These are phyloP conservation scores for Dovyalis caffra DNA, from an alignment of 345 rosid species.

Conservation along the genomic window DNA sequence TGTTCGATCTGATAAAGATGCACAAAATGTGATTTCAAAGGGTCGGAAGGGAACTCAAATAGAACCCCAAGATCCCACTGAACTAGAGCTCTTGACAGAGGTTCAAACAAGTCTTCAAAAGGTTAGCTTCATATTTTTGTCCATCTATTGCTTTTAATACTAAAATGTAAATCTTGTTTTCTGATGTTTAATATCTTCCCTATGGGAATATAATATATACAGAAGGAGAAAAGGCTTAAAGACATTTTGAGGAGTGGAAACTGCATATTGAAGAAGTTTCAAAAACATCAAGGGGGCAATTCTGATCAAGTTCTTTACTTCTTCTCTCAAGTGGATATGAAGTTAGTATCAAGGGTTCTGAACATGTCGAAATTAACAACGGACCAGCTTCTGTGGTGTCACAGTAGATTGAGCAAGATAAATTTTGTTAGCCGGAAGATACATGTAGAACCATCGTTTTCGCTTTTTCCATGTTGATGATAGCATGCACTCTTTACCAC, in stretches of 20 bases:
- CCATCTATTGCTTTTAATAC: background rate
- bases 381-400: constrained; percentile 85
- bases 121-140: constrained; percentile 35
- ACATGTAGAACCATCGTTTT: constrained; percentile 74
- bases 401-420: constrained; percentile 55
- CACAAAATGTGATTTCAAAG: constrained; percentile 38
- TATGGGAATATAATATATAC: constrained; percentile 21
- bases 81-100: constrained; percentile 48
- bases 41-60: constrained; percentile 45
- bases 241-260: constrained; percentile 52
- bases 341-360: constrained; percentile 75
- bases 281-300: constrained; percentile 39
- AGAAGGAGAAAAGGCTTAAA: constrained; percentile 69
- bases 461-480: constrained; percentile 64
- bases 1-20: constrained; percentile 69
- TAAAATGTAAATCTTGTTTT: background rate
- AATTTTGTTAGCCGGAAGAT: constrained; percentile 62
- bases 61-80: constrained; percentile 55
- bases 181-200: background rate
- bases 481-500: background rate
- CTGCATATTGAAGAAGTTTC: constrained; percentile 51
- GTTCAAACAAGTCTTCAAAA: constrained; percentile 56
- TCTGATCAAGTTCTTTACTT: constrained; percentile 67
- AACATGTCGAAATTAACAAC: constrained; percentile 70
- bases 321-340: constrained; percentile 93